These are phyloP conservation scores for Dactylellina haptotyla DNA, from an alignment of 2,329 filamentous ascomycete genomes.

Conservation along the genomic window DNA sequence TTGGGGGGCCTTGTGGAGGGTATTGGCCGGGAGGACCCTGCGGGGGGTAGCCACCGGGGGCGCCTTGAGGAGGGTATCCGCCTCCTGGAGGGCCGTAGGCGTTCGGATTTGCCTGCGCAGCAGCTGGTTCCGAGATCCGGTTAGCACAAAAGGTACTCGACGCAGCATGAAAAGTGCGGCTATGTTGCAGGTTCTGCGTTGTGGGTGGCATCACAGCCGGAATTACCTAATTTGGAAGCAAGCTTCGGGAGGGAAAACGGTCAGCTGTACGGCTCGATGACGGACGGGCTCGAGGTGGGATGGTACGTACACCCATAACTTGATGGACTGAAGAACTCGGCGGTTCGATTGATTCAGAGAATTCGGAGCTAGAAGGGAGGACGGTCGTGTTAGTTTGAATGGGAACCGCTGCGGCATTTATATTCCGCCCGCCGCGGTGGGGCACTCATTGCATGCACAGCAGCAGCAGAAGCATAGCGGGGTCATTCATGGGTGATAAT, in stretches of 20 bases:
- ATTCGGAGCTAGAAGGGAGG: slow-evolving; percentile 16
- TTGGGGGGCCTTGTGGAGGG: too few species aligned
- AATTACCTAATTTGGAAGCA: slow-evolving; percentile 55
- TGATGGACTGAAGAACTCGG: slow-evolving; percentile 6
- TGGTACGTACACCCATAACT: slow-evolving; percentile 51
- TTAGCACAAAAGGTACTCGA: slow-evolving; percentile 9
- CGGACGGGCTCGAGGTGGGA: neutral
- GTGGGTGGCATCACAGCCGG: slow-evolving; percentile 25
- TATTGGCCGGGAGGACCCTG: slow-evolving; percentile 41
- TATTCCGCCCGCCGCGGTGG: slow-evolving; percentile 3
- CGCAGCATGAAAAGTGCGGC: too few species aligned
- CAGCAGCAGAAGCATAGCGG: neutral
- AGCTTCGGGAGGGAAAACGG: slow-evolving; percentile 28
- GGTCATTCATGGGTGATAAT: neutral
- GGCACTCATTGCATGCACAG: too few species aligned
- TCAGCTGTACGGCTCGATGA: slow-evolving; percentile 30
- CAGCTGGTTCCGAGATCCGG: slow-evolving; percentile 38
- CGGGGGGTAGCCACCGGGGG: slow-evolving; percentile 20
- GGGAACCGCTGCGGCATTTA: slow-evolving; percentile 35
- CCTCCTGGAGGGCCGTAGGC: slow-evolving; percentile 48
- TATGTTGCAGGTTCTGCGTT: slow-evolving; percentile 49
- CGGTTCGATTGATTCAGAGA: slow-evolving; percentile 10
- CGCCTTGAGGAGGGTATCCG: slow-evolving; percentile 18
- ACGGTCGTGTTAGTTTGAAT: slow-evolving; percentile 4
- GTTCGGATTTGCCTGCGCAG: slow-evolving; percentile 46